These are phyloP conservation scores for Flueggea neowawraea DNA, from an alignment of 441 rosid species.

Conservation along the genomic window DNA sequence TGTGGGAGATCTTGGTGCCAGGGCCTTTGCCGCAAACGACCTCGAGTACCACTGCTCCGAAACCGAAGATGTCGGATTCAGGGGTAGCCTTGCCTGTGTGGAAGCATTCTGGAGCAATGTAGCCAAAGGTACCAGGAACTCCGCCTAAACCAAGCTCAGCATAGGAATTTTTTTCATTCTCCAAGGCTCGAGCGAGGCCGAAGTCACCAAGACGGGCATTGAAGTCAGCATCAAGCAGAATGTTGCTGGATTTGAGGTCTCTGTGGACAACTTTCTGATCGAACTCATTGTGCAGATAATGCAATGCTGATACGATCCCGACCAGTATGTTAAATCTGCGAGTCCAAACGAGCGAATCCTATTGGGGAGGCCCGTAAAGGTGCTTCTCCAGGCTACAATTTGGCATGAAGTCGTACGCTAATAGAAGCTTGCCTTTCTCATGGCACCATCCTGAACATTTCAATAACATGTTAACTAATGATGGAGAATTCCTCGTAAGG, in stretches of 20 bases:
- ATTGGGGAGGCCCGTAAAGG: slow-evolving; percentile 23
- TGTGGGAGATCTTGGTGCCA: slow-evolving; percentile 20
- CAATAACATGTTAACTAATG: background rate
- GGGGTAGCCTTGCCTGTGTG: slow-evolving; percentile 50
- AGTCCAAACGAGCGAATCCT: slow-evolving; percentile 28
- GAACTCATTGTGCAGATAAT: slow-evolving; percentile 53
- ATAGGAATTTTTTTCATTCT: slow-evolving; percentile 47
- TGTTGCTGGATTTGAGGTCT: slow-evolving; percentile 63
- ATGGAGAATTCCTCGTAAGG: too few species aligned
- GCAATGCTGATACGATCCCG: slow-evolving; percentile 53
- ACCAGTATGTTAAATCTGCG: slow-evolving; percentile 34
- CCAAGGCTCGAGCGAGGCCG: slow-evolving; percentile 53
- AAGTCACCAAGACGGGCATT: slow-evolving; percentile 56
- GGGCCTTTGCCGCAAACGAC: slow-evolving; percentile 40
- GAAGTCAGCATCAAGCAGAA: slow-evolving; percentile 43
- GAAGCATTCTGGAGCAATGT: slow-evolving; percentile 56
- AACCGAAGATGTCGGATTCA: slow-evolving; percentile 53
- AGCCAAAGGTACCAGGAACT: slow-evolving; percentile 45
- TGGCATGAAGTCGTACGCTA: slow-evolving; percentile 58
- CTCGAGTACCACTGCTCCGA: slow-evolving; percentile 53
- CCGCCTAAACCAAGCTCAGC: slow-evolving; percentile 36
- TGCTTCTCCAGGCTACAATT: slow-evolving; percentile 54
- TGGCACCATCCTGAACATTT: slow-evolving; percentile 51
- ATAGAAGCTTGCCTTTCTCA: slow-evolving; percentile 41
- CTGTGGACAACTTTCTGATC: slow-evolving; percentile 57